Percentiles rank a stretch among this genome's conserved stretches.
These are phyloP conservation scores for Malassezia cuniculi DNA, from an alignment of 1,284 basidiomycete species.

Conservation along the genomic window DNA sequence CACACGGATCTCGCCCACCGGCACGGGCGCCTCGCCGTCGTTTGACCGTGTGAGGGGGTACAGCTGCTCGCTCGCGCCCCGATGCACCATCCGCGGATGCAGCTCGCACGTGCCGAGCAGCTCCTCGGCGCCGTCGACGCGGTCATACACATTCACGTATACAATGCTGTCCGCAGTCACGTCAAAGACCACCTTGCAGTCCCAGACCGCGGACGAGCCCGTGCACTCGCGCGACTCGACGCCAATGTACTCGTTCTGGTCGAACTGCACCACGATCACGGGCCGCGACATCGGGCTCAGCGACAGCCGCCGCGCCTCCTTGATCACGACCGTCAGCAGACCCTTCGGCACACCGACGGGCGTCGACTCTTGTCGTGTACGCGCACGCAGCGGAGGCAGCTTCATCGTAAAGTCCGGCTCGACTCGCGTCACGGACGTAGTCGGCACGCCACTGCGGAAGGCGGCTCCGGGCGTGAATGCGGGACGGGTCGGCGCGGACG, in stretches of 20 bases:
- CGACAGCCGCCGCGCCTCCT: slow-evolving; percentile 71
- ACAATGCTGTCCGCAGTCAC: slow-evolving; percentile 85
- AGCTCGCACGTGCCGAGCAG: slow-evolving; percentile 87
- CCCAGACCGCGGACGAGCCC: slow-evolving; percentile 81
- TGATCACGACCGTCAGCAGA: slow-evolving; percentile 87
- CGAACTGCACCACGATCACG: slow-evolving; percentile 94
- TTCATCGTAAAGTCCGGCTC: slow-evolving; percentile 42
- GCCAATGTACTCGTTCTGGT: slow-evolving; percentile 96
- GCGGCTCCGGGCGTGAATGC: slow-evolving; percentile 13
- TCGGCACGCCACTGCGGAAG: neutral
- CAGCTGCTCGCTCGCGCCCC: slow-evolving; percentile 94
- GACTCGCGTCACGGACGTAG: slow-evolving; percentile 1
- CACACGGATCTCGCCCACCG: slow-evolving; percentile 71
- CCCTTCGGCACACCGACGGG: no score
- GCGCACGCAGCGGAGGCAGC: slow-evolving; percentile 30
- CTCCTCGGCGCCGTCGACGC: slow-evolving; percentile 63
- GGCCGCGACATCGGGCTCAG: slow-evolving; percentile 54
- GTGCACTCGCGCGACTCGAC: slow-evolving; percentile 50
- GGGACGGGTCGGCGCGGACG: no score
- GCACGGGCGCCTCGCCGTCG: slow-evolving; percentile 16
- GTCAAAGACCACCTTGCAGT: slow-evolving; percentile 84
- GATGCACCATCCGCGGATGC: slow-evolving; percentile 74
- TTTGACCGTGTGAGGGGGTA: slow-evolving; percentile 57
- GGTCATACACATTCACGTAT: slow-evolving; percentile 85
- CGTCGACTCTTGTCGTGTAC: slow-evolving; percentile 29